Percentiles rank a stretch among this genome's conserved stretches.
Evolutionary conservation across 202 grass and related monocot species (phyloP).

Genomic region (Schoenoplectus triqueter): DNA sequence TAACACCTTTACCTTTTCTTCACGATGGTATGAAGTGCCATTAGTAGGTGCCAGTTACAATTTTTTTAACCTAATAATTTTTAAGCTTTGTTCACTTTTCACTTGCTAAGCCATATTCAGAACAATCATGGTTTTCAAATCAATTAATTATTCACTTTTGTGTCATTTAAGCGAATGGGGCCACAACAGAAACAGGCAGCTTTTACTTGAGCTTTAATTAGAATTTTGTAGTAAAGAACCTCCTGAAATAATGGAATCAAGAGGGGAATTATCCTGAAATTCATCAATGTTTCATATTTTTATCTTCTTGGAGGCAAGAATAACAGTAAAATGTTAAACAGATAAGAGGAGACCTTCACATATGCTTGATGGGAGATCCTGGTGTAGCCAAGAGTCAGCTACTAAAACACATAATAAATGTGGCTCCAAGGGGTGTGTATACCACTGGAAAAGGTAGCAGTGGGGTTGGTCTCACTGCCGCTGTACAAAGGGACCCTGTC

Average conservation of each 20-base stretch:
- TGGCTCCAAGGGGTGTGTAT: constrained; percentile 98
- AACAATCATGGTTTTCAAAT: background rate
- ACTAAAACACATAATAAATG: constrained; percentile 96
- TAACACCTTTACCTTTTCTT: background rate
- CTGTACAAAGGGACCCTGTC: constrained; percentile 90
- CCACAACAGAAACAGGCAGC: background rate
- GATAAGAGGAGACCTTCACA: constrained; percentile 98
- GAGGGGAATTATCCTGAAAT: background rate
- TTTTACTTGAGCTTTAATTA: background rate
- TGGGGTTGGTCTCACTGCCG: constrained; percentile 97
- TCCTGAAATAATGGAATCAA: background rate
- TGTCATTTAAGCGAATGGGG: background rate
- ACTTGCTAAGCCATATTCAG: background rate
- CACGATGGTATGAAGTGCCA: background rate
- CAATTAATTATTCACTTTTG: background rate
- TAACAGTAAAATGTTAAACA: constrained; percentile 44
- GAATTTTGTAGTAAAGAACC: background rate
- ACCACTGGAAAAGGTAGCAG: constrained; percentile 97
- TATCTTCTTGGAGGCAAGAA: background rate
- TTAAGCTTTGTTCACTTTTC: constrained; percentile 4
- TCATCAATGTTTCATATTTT: background rate
- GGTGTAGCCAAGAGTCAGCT: constrained; percentile 99
- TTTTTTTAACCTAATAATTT: background rate
- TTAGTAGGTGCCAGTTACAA: background rate
- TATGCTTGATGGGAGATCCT: constrained; percentile 99